Base-by-base conservation (phyloP, 2,329 filamentous ascomycete genomes). In the Zopfia rhizophila region DNA sequence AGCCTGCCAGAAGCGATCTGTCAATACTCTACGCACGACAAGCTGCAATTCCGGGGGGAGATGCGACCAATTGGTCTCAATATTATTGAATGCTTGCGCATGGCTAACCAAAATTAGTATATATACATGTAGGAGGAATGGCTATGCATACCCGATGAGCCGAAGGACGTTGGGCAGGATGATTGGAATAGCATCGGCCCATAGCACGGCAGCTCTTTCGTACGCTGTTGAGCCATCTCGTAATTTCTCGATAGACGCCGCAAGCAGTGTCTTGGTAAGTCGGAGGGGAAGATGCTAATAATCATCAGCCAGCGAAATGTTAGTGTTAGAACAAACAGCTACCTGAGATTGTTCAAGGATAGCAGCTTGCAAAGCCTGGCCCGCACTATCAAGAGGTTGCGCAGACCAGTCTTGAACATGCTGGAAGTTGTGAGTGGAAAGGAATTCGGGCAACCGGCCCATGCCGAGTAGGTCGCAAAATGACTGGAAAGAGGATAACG, bases 1-100 rank as follows among this genome's bases (percentile, higher is more conserved):
- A 5, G 92, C 91, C 77, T 99, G 94, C 94, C 94, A 99, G 70
- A 99, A 99, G 17, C 94, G 83, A 72, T 99, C 94, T 11, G 91
- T 96, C 16, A 99, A 76, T 14, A 97, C 91, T 16, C 90, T 84
- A 30, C 85, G 83, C 27, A 97, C 89, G 39, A 96, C 84, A 4
- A 81, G 76, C 47, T 86, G 86, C 78, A 95, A 87, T 29, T 95
- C 90, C 8, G 78, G 69, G 1, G 91, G 87, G 12, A 96, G 75
- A 22, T 86, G 83, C 7, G 81, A 78, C 93, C 94, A 99, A 64
- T 91, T 95, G 45, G 51, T 61, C 14, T 83, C 78, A 1, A 90
- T 84, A 60, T 96, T 92, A 66, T 96, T 91, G 52, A 95, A 92
- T 1, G 91, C 90, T 73, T 97, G 93, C 0, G 93, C 92, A 69